Base-by-base conservation (phyloP, 352 stramenopile genomes). In the Elongisporangium undulatum region DNA sequence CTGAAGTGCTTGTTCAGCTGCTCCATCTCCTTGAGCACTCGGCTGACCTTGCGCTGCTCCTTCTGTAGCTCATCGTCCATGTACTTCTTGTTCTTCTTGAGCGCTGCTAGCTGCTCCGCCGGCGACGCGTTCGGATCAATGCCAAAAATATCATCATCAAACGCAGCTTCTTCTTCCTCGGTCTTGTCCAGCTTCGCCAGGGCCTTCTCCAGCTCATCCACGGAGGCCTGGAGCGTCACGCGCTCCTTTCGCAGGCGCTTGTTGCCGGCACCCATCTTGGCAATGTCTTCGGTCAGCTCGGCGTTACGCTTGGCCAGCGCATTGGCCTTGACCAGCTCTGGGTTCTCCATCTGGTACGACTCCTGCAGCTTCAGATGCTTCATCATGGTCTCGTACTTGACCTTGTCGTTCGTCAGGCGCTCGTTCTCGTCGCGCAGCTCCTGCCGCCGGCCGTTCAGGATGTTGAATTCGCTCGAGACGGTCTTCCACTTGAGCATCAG, bases 21-120 rank as follows among this genome's bases (percentile, higher is more conserved):
- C 49, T 91, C 81, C 81, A 93, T 92, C 56, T 95, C 86, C 49
- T 89, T 86, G 57, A 91, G 74, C 20, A 95, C 79, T 51, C 82
- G 79, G 17, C 68, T 64, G 24, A 83, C 72, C 56, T 92, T 93
- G 51, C 79, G 77, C 62, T 92, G 82, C 62, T 94, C 82, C 61
- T 94, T 94, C 45, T 71, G 66, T 19, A 95, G 58, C 45, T 95
- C 86, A 20, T 94, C 81, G 26, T 95, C 84, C 58, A 95, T 75
- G 24, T 76, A 79, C 21, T 78, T 74, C 39, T 79, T 75, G 53
- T 89, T 89, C 49, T 91, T 89, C 61, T 82, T 78, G 45, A 90
- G 29, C 54, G 69, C 72, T 1, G 71, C 71, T 2, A 94, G 55
- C 49, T 91, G 77, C 16, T 92, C 81, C 15, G 62, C 71, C 0